Evolutionary conservation across 352 stramenopile species (phyloP).

Genomic region (Globisporangium abappressorium): DNA sequence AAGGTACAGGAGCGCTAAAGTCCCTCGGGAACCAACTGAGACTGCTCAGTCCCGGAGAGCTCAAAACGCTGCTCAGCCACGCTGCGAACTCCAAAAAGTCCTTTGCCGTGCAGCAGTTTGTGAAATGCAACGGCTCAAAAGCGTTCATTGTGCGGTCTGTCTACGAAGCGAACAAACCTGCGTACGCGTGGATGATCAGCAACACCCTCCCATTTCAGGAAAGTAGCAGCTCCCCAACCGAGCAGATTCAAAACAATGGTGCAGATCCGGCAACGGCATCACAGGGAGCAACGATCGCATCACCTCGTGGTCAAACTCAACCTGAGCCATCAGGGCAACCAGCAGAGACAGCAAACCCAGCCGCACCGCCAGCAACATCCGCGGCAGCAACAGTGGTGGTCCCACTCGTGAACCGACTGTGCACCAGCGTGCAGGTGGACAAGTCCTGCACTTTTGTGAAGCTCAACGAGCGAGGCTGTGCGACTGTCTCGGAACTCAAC

Average conservation of each 20-base stretch:
- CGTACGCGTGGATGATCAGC: slow-evolving; percentile 80
- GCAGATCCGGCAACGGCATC: neutral
- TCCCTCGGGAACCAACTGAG: slow-evolving; percentile 65
- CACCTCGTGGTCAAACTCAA: slow-evolving; percentile 10
- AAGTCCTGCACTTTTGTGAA: slow-evolving; percentile 79
- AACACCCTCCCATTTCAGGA: slow-evolving; percentile 55
- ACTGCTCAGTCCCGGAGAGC: slow-evolving; percentile 54
- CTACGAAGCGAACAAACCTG: slow-evolving; percentile 56
- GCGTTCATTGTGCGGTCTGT: slow-evolving; percentile 68
- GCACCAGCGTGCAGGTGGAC: slow-evolving; percentile 61
- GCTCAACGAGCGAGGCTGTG: slow-evolving; percentile 67
- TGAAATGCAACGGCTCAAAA: slow-evolving; percentile 71
- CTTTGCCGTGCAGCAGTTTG: slow-evolving; percentile 71
- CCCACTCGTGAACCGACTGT: slow-evolving; percentile 50
- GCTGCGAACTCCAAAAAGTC: slow-evolving; percentile 56
- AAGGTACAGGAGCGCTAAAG: slow-evolving; percentile 9
- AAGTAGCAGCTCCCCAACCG: neutral
- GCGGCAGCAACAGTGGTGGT: slow-evolving; percentile 11
- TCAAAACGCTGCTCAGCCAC: slow-evolving; percentile 69
- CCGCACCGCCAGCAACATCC: slow-evolving; percentile 13
- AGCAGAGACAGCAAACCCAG: neutral
- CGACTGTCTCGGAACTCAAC: slow-evolving; percentile 65
- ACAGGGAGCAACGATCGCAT: neutral
- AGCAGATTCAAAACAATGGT: neutral
- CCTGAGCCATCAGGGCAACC: slow-evolving; percentile 6